These are phyloP conservation scores for Hemerocallis citrina DNA, from an alignment of 106 monocot genomes.

Conservation along the genomic window DNA sequence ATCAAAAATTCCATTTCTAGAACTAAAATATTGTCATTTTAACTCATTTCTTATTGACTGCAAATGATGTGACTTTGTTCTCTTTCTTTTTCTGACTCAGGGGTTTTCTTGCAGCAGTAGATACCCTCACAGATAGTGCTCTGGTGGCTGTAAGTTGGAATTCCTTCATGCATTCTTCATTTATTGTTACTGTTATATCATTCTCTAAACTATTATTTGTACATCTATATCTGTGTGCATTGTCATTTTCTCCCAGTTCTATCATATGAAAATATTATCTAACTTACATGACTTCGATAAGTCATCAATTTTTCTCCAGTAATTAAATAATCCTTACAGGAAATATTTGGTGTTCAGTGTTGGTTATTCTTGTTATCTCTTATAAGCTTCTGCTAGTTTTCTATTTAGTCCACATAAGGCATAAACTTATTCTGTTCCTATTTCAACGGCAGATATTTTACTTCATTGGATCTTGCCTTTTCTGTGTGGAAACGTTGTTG, in stretches of 20 bases:
- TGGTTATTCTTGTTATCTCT: not conserved
- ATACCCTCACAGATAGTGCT: constrained; percentile 54
- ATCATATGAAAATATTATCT: too few relatives aligned
- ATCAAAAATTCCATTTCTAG: too few relatives aligned
- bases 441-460: constrained; percentile 35
- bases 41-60: not conserved
- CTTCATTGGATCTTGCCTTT: constrained; percentile 42
- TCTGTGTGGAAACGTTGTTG: constrained; percentile 34
- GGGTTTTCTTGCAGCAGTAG: constrained; percentile 85
- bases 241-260: not conserved
- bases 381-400: not conserved
- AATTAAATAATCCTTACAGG: too few relatives aligned
- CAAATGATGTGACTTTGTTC: not conserved
- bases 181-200: not conserved
- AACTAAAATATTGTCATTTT: too few relatives aligned
- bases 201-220: too few relatives aligned
- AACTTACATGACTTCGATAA: too few relatives aligned
- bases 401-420: not conserved
- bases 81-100: constrained; percentile 37
- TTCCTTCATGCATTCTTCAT: constrained; percentile 1
- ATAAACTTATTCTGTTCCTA: constrained; percentile 1
- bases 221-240: not conserved
- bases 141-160: constrained; percentile 63
- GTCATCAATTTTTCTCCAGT: too few relatives aligned
- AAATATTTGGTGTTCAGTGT: too few relatives aligned